Conservation (phyloP, 345 rosid species). For the Corchorus capsularis region DNA sequence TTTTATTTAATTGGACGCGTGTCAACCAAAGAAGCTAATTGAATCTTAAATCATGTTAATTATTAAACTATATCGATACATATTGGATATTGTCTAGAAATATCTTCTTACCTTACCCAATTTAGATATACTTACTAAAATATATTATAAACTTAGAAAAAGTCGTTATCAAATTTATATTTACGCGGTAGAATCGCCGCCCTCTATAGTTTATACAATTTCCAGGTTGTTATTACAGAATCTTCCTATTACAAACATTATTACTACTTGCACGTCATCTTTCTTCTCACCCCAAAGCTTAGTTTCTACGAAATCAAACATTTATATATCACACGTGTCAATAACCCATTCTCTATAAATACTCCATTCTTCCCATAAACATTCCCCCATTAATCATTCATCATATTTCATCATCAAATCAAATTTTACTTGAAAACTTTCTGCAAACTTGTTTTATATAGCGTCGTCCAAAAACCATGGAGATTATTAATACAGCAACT, state of each 20-base stretch:
- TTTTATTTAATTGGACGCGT: too few relatives aligned
- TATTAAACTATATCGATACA: too few relatives aligned
- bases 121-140: too few relatives aligned
- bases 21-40: too few relatives aligned
- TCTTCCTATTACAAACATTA: neutral
- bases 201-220: neutral
- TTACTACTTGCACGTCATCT: neutral
- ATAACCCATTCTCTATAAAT: neutral
- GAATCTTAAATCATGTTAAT: too few relatives aligned
- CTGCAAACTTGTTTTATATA: neutral
- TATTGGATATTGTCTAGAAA: too few relatives aligned
- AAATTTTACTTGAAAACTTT: neutral
- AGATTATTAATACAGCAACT: neutral
- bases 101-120: too few relatives aligned
- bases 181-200: conserved; percentile 8
- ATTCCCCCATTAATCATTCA: neutral
- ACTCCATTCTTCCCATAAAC: neutral
- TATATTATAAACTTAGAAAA: neutral
- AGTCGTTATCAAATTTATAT: neutral
- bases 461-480: conserved; percentile 7
- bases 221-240: neutral
- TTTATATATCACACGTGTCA: neutral
- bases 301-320: neutral
- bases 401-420: too few relatives aligned
- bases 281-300: neutral